Evolutionary conservation across 2,329 filamentous ascomycete genomes (phyloP).

Genomic region (Xylaria digitata): DNA sequence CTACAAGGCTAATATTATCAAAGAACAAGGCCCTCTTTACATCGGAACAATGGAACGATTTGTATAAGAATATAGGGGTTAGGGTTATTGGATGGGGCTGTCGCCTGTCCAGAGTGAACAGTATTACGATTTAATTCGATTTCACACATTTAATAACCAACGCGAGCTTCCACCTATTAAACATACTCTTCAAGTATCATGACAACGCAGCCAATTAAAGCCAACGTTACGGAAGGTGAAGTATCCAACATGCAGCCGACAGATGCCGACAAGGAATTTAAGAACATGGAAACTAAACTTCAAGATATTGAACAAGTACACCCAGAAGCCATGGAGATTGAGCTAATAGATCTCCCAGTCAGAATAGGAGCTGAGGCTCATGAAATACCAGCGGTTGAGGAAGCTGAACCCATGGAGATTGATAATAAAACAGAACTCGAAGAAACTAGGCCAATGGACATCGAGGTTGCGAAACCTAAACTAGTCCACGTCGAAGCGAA

Average conservation of each 20-base stretch:
- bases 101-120: not conserved
- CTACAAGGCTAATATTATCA: slow-evolving; percentile 5
- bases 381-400: not conserved
- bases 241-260: not conserved
- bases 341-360: not conserved
- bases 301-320: not conserved
- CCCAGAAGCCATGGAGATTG: not conserved
- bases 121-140: not conserved
- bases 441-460: not conserved
- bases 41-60: slow-evolving; percentile 23
- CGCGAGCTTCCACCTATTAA: not conserved
- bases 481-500: not conserved
- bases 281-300: not conserved
- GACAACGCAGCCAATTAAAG: slow-evolving; percentile 4
- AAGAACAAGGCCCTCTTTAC: slow-evolving; percentile 9
- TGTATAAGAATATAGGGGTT: slow-evolving; percentile 1
- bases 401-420: not conserved
- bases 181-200: not conserved
- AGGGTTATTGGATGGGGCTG: not conserved
- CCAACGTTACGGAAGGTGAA: not conserved
- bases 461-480: not conserved
- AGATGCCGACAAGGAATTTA: not conserved
- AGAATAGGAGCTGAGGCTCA: not conserved
- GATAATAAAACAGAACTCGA: not conserved
- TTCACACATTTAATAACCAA: not conserved